These are phyloP conservation scores for Mycena polygramma DNA, from an alignment of 768 basidiomycete species.

Conservation along the genomic window DNA sequence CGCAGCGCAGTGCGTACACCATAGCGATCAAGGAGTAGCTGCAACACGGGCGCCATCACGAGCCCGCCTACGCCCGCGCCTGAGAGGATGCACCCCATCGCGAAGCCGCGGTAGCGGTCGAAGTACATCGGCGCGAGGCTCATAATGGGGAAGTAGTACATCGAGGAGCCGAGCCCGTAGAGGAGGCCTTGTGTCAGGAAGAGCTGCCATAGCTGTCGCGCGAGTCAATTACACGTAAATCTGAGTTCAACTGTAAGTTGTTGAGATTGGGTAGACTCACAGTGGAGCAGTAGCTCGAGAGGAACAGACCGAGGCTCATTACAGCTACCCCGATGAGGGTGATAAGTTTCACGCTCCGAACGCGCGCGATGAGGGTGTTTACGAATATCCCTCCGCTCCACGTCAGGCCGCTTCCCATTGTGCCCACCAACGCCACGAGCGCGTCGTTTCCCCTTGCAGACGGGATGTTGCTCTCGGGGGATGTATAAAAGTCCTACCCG, in stretches of 20 bases:
- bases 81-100: slow-evolving; percentile 58
- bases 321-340: slow-evolving; percentile 52
- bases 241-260: no score
- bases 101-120: slow-evolving; percentile 59
- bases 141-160: slow-evolving; percentile 61
- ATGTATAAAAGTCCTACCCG: slow-evolving; percentile 59
- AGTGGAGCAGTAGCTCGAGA: slow-evolving; percentile 54
- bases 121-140: slow-evolving; percentile 58
- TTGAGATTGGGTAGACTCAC: slow-evolving; percentile 36
- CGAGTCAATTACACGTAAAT: no score
- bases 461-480: slow-evolving; percentile 48
- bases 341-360: slow-evolving; percentile 50
- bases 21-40: slow-evolving; percentile 49
- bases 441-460: slow-evolving; percentile 55
- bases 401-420: slow-evolving; percentile 58
- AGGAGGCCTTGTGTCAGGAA: slow-evolving; percentile 57
- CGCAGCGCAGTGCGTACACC: slow-evolving; percentile 53
- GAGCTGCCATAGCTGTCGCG: slow-evolving; percentile 56
- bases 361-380: slow-evolving; percentile 52
- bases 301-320: slow-evolving; percentile 58
- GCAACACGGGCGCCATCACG: slow-evolving; percentile 56
- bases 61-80: slow-evolving; percentile 60
- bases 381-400: slow-evolving; percentile 63
- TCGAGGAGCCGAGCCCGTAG: slow-evolving; percentile 57
- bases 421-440: slow-evolving; percentile 56